Conservation (phyloP, 768 basidiomycete genomes). For the Trametes cingulata region DNA sequence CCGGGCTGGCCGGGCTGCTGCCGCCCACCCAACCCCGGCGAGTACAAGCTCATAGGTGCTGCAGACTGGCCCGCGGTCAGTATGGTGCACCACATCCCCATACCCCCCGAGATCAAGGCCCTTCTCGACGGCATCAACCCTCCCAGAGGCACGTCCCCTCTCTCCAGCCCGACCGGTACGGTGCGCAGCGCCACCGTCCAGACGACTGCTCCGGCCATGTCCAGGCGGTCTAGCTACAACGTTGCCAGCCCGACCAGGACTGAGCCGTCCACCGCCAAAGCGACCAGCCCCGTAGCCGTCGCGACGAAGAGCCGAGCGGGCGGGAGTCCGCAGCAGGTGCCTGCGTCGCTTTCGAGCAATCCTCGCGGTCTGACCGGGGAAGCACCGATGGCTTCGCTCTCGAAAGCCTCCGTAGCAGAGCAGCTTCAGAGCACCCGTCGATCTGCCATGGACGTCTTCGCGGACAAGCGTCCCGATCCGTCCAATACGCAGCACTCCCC, state of each 20-base stretch:
- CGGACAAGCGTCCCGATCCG: conserved; percentile 55
- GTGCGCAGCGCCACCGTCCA: conserved; percentile 17
- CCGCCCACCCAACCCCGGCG: conserved; percentile 63
- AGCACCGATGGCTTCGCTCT: conserved; percentile 45
- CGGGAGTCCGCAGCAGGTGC: conserved; percentile 54
- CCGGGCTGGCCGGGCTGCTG: conserved; percentile 90
- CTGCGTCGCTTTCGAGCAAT: conserved; percentile 40
- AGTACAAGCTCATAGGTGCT: conserved; percentile 62
- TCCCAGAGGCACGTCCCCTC: conserved; percentile 33
- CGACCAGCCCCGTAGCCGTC: conserved; percentile 29
- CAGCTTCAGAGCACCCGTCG: conserved; percentile 47
- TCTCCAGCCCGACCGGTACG: conserved; percentile 18
- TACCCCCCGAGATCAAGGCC: conserved; percentile 72
- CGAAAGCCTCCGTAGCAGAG: conserved; percentile 48
- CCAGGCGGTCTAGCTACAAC: conserved; percentile 27
- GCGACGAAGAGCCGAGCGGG: conserved; percentile 51
- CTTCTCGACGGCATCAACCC: conserved; percentile 52
- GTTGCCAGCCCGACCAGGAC: conserved; percentile 24
- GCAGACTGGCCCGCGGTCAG: conserved; percentile 84
- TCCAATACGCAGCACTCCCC: conserved; percentile 55
- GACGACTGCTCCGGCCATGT: conserved; percentile 26
- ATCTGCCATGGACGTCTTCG: conserved; percentile 40
- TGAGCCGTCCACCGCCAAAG: conserved; percentile 22
- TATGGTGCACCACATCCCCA: conserved; percentile 69
- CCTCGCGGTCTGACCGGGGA: conserved; percentile 40